Evolutionary conservation across 306 rosid species (phyloP).

Genomic region (Carpinus fangiana): DNA sequence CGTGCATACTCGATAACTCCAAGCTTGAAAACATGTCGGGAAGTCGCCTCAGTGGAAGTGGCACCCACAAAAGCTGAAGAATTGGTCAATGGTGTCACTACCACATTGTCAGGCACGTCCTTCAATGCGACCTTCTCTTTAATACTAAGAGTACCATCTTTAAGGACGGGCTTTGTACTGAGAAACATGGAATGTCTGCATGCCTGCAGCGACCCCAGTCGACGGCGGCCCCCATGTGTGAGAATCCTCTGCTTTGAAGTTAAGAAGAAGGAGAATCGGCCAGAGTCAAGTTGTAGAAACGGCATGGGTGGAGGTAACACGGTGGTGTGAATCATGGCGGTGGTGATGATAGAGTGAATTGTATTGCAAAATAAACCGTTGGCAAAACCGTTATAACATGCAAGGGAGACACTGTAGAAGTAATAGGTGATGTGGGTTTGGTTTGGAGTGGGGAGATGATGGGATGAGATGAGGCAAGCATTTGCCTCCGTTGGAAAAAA

Average conservation of each 20-base stretch:
- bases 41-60: conserved; percentile 18
- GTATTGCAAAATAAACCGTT: conserved; percentile 22
- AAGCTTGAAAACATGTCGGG: conserved; percentile 42
- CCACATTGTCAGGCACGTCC: conserved; percentile 37
- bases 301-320: conserved; percentile 16
- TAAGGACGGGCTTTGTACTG: conserved; percentile 27
- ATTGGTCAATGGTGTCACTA: conserved; percentile 30
- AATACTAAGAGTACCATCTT: conserved; percentile 31
- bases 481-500: no score
- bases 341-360: background rate
- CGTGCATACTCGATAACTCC: conserved; percentile 27
- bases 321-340: conserved; percentile 29
- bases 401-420: background rate
- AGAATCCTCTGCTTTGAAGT: conserved; percentile 17
- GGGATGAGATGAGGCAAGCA: no score
- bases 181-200: conserved; percentile 33
- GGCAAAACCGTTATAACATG: background rate
- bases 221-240: conserved; percentile 21
- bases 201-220: background rate
- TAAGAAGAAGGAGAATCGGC: conserved; percentile 11
- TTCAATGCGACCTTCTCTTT: conserved; percentile 29
- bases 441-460: no score
- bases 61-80: conserved; percentile 43
- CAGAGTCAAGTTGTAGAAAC: conserved; percentile 22
- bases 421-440: background rate